Conservation (phyloP, 2,329 filamentous ascomycete genomes). For the Beauveria varroae region DNA sequence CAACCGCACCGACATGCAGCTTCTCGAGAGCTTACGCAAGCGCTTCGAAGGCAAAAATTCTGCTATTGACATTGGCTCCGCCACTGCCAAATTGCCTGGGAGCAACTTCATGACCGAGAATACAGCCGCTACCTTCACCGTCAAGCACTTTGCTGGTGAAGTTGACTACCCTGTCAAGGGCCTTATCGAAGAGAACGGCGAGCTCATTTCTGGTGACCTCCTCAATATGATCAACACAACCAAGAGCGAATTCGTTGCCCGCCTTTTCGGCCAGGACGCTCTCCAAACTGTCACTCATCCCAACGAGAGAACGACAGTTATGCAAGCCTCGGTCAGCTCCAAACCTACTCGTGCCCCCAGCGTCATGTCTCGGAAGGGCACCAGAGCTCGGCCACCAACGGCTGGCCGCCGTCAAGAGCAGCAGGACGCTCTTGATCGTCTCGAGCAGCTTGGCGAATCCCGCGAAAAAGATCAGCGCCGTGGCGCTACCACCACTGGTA, state of each 20-base stretch:
- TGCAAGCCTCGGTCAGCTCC: conserved; percentile 93
- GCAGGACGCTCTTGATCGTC: conserved; percentile 37
- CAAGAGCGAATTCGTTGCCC: conserved; percentile 79
- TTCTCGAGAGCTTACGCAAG: conserved; percentile 84
- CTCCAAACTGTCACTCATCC: conserved; percentile 91
- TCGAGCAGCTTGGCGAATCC: conserved; percentile 42
- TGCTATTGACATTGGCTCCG: conserved; percentile 70
- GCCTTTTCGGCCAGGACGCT: conserved; percentile 93
- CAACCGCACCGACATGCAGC: conserved; percentile 79
- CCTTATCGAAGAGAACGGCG: conserved; percentile 89
- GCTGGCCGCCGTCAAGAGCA: conserved; percentile 29
- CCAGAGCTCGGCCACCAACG: conserved; percentile 29
- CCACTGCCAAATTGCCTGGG: conserved; percentile 70
- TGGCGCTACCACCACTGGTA: conserved; percentile 30
- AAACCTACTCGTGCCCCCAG: conserved; percentile 90
- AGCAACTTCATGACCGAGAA: conserved; percentile 88
- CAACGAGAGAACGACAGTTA: conserved; percentile 79
- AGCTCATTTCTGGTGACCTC: conserved; percentile 89
- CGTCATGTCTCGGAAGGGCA: conserved; percentile 74
- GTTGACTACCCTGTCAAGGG: conserved; percentile 88
- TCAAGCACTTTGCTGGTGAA: conserved; percentile 93
- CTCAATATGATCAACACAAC: conserved; percentile 89
- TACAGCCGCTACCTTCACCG: conserved; percentile 71
- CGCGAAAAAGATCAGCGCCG: conserved; percentile 34
- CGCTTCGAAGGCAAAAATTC: conserved; percentile 93